Conservation (phyloP, 768 basidiomycete species). For the Lentinula sp. region DNA sequence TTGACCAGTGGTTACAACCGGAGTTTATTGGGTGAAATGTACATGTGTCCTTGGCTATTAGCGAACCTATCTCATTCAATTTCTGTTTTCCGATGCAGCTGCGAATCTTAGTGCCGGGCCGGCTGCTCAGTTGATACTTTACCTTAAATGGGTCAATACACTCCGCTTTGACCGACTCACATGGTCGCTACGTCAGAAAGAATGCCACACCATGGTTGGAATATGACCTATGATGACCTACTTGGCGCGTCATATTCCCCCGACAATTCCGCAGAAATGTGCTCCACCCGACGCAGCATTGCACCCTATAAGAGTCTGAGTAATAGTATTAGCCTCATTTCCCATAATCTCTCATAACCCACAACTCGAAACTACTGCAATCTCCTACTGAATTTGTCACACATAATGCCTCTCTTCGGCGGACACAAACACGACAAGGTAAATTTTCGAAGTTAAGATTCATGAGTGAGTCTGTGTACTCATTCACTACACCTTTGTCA, state of each 20-base stretch:
- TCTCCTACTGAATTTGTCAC: not conserved
- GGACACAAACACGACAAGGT: slow-evolving; percentile 1
- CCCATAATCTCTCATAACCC: no score
- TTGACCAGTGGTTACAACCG: slow-evolving; percentile 3
- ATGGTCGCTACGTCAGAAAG: not conserved
- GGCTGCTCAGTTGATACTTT: no score
- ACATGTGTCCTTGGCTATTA: not conserved
- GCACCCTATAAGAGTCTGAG: no score
- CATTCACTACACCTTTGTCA: not conserved
- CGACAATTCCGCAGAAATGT: not conserved
- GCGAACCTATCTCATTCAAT: not conserved
- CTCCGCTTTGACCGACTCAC: not conserved
- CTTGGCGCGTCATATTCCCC: not conserved
- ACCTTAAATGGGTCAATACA: not conserved
- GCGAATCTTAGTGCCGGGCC: no score
- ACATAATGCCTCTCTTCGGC: slow-evolving; percentile 2
- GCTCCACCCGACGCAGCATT: not conserved
- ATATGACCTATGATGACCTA: not conserved
- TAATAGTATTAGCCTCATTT: not conserved
- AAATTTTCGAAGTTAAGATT: no score
- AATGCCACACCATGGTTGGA: not conserved
- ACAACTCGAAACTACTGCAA: not conserved
- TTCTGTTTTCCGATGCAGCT: not conserved
- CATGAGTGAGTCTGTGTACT: not conserved
- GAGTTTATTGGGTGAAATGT: not conserved